Base-by-base conservation (phyloP, 2,329 filamentous ascomycete genomes). In the Diaporthe humulicola region DNA sequence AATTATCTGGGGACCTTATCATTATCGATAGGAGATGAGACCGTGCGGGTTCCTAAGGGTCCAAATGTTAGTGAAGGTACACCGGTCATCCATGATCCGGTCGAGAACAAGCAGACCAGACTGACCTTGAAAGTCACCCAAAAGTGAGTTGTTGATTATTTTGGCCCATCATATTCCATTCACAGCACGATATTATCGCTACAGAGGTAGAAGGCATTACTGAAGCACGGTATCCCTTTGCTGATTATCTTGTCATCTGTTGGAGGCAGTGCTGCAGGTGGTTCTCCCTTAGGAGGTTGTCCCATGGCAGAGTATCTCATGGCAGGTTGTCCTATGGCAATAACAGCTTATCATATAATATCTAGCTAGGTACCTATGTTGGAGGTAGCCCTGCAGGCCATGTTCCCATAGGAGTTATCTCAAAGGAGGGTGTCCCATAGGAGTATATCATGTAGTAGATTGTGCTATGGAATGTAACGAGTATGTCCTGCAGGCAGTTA, bases 1-100 rank as follows among this genome's bases (percentile, higher is more conserved):
- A 69, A 64, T 45, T 40, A 69, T 69, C n/a, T 69, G 48, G 40
- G 22, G 64, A 19, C 28, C 10, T 58, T 56, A 42, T 70, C 67
- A 22, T 17, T 42, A 54, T 42, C 67, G 54, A 70, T 42, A 57
- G 33, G 33, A 40, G 33, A 57, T 7, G 17, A 66, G 50, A 12
- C 33, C 25, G 48, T 14, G 48, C 14, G 17, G 8, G 17, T 14
- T 45, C 28, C 19, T 19, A 69, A 19, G 33, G 56, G 56, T 58
- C 33, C 28, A 38, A 33, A 9, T 58, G 33, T 58, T 58, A 58
- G 56, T 38, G 22, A 12, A 25, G 56, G 33, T 58, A 58, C 56
- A 36, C n/a, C n/a, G n/a, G n/a, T n/a, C n/a, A n/a, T n/a, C n/a
- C n/a, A n/a, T n/a, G n/a, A n/a, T n/a, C n/a, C n/a, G n/a, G n/a